Evolutionary conservation across 2,329 filamentous ascomycete species (phyloP).

Genomic region (Aureobasidium sp.): DNA sequence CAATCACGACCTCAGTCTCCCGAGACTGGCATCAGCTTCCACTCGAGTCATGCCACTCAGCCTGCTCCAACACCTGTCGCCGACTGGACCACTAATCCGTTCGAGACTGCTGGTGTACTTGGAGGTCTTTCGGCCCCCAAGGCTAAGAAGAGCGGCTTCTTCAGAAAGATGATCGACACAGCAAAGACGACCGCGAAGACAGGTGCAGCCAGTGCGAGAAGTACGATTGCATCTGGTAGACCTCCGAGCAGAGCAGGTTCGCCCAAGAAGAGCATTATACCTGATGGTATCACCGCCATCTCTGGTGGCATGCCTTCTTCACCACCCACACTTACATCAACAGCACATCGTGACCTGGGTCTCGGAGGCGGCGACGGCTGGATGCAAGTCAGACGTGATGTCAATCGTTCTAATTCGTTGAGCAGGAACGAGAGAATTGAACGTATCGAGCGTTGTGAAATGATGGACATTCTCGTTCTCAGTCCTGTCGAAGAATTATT

Average conservation of each 20-base stretch:
- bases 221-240: constrained; percentile 59
- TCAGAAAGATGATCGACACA: constrained; percentile 90
- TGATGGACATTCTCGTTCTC: constrained; percentile 85
- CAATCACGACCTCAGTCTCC: constrained; percentile 16
- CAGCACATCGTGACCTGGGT: constrained; percentile 62
- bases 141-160: constrained; percentile 71
- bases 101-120: constrained; percentile 61
- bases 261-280: constrained; percentile 40
- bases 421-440: constrained; percentile 83
- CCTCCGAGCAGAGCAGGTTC: constrained; percentile 33
- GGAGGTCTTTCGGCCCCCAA: constrained; percentile 73
- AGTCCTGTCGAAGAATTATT: constrained; percentile 85
- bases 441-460: constrained; percentile 80
- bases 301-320: constrained; percentile 39
- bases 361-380: constrained; percentile 65
- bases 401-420: constrained; percentile 89
- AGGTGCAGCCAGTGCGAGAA: constrained; percentile 83
- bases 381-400: constrained; percentile 94
- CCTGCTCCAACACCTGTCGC: constrained; percentile 58
- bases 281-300: constrained; percentile 47
- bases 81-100: constrained; percentile 52
- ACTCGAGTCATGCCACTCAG: constrained; percentile 72
- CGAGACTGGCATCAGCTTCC: constrained; percentile 50
- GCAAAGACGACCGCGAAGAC: constrained; percentile 68
- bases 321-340: constrained; percentile 19